Percentiles rank a stretch among this genome's conserved stretches.
Conservation (phyloP, 2,329 filamentous ascomycete genomes). For the Alternaria dauci region DNA sequence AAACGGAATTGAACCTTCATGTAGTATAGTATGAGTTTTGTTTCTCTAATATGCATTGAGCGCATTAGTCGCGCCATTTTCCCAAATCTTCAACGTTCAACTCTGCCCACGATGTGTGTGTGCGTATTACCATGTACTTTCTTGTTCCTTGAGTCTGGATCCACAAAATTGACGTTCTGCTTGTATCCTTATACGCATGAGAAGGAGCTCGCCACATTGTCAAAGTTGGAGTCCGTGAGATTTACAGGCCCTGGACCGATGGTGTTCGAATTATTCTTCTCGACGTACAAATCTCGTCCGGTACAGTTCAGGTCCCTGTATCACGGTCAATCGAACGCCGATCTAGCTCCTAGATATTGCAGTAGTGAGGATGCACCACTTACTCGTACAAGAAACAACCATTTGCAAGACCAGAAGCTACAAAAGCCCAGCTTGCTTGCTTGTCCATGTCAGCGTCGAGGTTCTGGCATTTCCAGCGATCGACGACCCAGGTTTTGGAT, state of each 20-base stretch:
- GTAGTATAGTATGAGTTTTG: slow-evolving; percentile 15
- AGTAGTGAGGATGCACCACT: slow-evolving; percentile 1
- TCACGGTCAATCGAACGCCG: neutral
- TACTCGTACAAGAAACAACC: slow-evolving; percentile 33
- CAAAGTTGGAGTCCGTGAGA: slow-evolving; percentile 29
- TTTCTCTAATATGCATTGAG: slow-evolving; percentile 1
- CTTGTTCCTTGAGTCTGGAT: neutral
- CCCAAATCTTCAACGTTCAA: neutral
- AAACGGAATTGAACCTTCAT: slow-evolving; percentile 4
- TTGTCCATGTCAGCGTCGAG: slow-evolving; percentile 28
- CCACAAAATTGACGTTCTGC: neutral
- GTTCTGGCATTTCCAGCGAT: slow-evolving; percentile 31
- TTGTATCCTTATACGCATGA: neutral
- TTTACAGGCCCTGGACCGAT: slow-evolving; percentile 32
- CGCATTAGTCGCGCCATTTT: slow-evolving; percentile 3
- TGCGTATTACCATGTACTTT: neutral
- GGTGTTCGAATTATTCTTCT: slow-evolving; percentile 32
- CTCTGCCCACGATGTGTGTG: neutral
- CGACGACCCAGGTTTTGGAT: slow-evolving; percentile 25
- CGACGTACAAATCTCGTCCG: slow-evolving; percentile 21
- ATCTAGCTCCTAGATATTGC: neutral
- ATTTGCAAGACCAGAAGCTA: slow-evolving; percentile 31
- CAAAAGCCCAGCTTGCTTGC: slow-evolving; percentile 32
- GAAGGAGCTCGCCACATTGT: slow-evolving; percentile 18
- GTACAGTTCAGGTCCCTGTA: slow-evolving; percentile 26